A percentile compares a stretch with the other conserved stretches of the same genome.
phyloP scores from a whole-genome alignment of 768 basidiomycete genomes.

The Termitomyces sp. region DNA sequence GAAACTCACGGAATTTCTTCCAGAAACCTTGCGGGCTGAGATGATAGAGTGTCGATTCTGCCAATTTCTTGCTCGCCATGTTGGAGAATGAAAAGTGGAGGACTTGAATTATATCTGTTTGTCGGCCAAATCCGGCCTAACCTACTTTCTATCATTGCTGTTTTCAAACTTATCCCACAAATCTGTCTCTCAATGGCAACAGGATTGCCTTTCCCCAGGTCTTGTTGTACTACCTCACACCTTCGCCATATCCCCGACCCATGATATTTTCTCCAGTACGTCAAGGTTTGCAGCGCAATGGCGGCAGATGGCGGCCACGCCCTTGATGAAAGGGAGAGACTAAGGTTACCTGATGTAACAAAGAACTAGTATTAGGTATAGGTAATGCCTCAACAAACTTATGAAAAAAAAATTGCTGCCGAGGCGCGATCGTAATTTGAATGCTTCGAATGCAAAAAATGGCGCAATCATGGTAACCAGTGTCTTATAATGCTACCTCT shows the following conservation, averaged over 20 bases:
- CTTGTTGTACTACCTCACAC: no score
- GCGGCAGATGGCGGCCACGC: no score
- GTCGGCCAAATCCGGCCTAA: constrained; percentile 9
- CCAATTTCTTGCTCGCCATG: constrained; percentile 75
- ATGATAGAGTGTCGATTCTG: constrained; percentile 89
- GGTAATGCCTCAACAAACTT: not conserved
- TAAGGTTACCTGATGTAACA: no score
- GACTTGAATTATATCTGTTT: constrained; percentile 9
- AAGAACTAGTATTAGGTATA: no score
- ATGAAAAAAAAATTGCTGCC: not conserved
- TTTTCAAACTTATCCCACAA: no score
- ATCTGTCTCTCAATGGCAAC: no score
- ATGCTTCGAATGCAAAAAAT: constrained; percentile 10
- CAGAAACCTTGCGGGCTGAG: constrained; percentile 87
- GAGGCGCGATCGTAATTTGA: constrained; percentile 10
- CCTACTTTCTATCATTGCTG: no score
- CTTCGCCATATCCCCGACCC: no score
- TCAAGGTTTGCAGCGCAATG: no score
- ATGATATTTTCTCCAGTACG: no score
- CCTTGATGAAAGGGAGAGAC: no score
- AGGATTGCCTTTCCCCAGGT: no score
- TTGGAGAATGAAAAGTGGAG: constrained; percentile 1
- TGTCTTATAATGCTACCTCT: not conserved
- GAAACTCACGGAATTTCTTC: constrained; percentile 83
- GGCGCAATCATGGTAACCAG: constrained; percentile 11